Base-by-base conservation (phyloP, 2,329 filamentous ascomycete genomes). In the Aspergillus aculeatus region DNA sequence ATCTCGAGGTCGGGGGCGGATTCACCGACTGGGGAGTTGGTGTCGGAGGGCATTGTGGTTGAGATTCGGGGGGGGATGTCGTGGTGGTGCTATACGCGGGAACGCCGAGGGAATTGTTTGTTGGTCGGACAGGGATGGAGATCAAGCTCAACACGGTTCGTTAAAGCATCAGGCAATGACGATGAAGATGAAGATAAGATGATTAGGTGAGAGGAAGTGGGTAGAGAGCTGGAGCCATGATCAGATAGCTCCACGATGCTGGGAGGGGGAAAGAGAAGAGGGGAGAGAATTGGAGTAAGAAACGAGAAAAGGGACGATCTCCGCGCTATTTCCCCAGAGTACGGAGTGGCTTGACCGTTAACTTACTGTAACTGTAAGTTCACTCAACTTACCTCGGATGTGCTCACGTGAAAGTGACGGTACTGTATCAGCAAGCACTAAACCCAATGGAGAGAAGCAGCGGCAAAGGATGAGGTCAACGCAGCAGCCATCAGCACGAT, bases 1-100 rank as follows among this genome's bases (percentile, higher is more conserved):
- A 93, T 91, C 74, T 91, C 87, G 56, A 93, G 81, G 73, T 92
- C 89, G n/a, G 89, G 89, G 54, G 89, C 87, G 51, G 86, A 86
- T 26, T 72, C 69, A 53, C 72, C 68, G 50, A 69, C 63, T n/a
- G 70, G 59, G 16, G 66, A 55, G 49, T 75, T 70, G 26, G 26
- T 29, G 60, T 70, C 69, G 50, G 71, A 64, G 50, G 74, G 60
- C 74, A 77, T 74, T 50, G 54, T 24, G 12, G 9, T 29, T 57
- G 51, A 38, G 26, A 29, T 9, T 12, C 54, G 44, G 50, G 32
- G 24, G 57, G 12, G 7, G 2, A 9, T 3, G 14, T 16, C 0
- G 11, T 11, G 60, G 24, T 52, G 48, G 29, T 47, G 50, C 16
- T 41, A 47, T 32, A 47, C 19, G 50, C 14, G 47, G 41, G 50